These are phyloP conservation scores for Nicotiana tomentosiformis DNA, from an alignment of 257 asterid genomes.

Conservation along the genomic window DNA sequence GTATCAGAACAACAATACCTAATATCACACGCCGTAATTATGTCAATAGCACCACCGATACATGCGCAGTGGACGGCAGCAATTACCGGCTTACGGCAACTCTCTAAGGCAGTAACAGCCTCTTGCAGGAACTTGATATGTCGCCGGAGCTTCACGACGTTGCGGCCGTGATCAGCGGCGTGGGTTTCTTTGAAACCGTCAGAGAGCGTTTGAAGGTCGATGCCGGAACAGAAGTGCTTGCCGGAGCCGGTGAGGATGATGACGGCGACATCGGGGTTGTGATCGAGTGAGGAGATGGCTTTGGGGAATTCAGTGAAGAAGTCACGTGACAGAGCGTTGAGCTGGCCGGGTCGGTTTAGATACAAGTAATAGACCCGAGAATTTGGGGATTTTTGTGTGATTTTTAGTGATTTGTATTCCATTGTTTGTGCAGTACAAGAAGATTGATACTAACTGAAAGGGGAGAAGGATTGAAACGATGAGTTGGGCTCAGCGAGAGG, in stretches of 20 bases:
- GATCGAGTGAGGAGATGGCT: conserved; percentile 63
- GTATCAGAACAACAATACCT: conserved; percentile 58
- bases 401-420: conserved; percentile 45
- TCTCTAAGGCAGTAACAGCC: conserved; percentile 66
- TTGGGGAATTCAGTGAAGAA: conserved; percentile 82
- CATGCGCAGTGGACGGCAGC: conserved; percentile 83
- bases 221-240: conserved; percentile 76
- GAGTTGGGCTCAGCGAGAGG: neutral
- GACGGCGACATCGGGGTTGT: conserved; percentile 51
- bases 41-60: conserved; percentile 77
- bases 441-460: neutral
- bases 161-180: conserved; percentile 42
- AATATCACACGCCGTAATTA: conserved; percentile 75
- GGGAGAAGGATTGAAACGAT: neutral
- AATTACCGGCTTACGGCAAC: conserved; percentile 84
- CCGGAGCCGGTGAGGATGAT: conserved; percentile 66
- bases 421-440: neutral
- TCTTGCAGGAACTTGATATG: conserved; percentile 55
- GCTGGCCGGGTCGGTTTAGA: conserved; percentile 48
- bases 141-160: conserved; percentile 55
- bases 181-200: neutral
- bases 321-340: conserved; percentile 65
- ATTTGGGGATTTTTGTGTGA: conserved; percentile 35
- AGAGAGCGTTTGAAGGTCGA: conserved; percentile 45
- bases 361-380: conserved; percentile 45